Evolutionary conservation across 768 basidiomycete species (phyloP), one percentile per base, ranked within the genome.

Genomic region (Mycena pura): DNA sequence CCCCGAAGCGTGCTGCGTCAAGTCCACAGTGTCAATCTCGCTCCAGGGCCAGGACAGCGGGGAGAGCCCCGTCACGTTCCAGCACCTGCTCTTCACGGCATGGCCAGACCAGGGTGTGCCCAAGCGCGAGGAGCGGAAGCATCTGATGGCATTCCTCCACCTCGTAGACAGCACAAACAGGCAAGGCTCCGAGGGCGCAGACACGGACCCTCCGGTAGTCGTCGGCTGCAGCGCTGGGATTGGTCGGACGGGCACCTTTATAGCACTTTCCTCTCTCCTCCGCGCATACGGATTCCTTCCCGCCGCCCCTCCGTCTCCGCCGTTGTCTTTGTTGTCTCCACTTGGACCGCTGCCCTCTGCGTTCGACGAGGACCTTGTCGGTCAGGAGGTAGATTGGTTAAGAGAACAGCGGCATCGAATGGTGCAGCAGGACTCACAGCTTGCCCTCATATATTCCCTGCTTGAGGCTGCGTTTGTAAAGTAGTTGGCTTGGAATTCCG

Each of bases 51-150:
- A 68, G 10, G 51, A 65, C 28, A 68, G 71, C 11, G 71, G 15
- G 41, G 21, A 55, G 22, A 24, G 79, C 38, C 67, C 81, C 19
- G 70, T 86, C 49, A 72, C 80, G 28, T 91, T 93, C 73, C 82
- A 83, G 46, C 93, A 94, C 70, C 64, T 94, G 73, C 72, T 93
- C 31, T 94, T 88, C 69, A 75, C 78, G 19, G 86, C 87, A 3
- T 95, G 93, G 93, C 93, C 93, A 15, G 93, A 95, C 72, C 87
- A 92, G 66, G 90, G 92, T 25, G 85, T 94, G n/a, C 93, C 93
- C 10, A 72, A 80, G 38, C 78, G 77, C 32, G 78, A 84, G 57
- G 85, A 92, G 61, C 82, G 82, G 39, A 77, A 75, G n/a, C 84
- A 82, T 39, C 75, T 93, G 15, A 73, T 92, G 25, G 74, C 75